Base-by-base conservation (phyloP, 2,329 filamentous ascomycete species). In the Exserohilum rostratum region DNA sequence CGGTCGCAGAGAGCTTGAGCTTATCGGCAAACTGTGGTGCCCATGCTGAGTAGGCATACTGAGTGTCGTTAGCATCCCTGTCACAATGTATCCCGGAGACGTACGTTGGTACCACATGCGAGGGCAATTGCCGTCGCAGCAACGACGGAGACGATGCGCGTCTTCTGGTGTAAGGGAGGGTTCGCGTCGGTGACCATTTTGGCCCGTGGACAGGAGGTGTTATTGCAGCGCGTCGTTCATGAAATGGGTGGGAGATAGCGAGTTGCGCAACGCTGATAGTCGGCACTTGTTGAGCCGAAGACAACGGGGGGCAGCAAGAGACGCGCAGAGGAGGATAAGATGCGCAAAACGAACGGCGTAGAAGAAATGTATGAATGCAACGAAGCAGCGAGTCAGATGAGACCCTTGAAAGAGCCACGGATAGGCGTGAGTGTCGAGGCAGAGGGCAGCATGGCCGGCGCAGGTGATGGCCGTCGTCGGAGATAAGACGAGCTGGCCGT, bases 1-100 rank as follows among this genome's bases (percentile, higher is more conserved):
- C 84, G 2, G 93, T 98, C n/a, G 95, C 89, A 12, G 92, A 92
- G 57, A 98, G 85, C 72, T 89, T 87, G 66, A 99, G 82, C 65
- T 85, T 87, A 69, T 96, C 88, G 45, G 93, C 92, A 72, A 97
- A 97, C 77, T 97, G 93, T 17, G 95, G 95, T 12, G 91, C 92
- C 93, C 95, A 99, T 77, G 93, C 93, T 50, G 92, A 97, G 78
- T 97, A 99, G 71, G 93, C 93, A 85, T 99, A 98, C 91, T 97
- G 71, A 45, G 34, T 46, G 13, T 31, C 46, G 56, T 75, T 54
- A 79, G 69, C 48, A 54, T 46, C 20, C n/a, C 33, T 34, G 13
- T 39, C 37, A 42, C 30, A 30, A 22, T 45, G 7, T 34, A 15
- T 30, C 38, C 30, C 6, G 34, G 50, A 42, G 9, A 77, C 86